Evolutionary conservation across 2,329 filamentous ascomycete genomes (phyloP).

Genomic region (Neonectria magnoliae): DNA sequence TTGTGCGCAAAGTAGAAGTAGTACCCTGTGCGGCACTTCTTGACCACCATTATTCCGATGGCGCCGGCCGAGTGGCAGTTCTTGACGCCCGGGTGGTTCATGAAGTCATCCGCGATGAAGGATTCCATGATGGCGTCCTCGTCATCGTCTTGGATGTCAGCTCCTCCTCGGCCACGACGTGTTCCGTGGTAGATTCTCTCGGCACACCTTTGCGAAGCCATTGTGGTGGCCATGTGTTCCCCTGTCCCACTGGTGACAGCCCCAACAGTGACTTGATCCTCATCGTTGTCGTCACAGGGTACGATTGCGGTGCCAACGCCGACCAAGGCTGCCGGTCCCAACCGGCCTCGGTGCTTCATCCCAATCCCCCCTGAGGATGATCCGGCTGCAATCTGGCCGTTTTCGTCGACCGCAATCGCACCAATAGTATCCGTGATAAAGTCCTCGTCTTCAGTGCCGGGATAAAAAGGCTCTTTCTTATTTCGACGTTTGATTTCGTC

Average conservation of each 20-base stretch:
- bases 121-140: conserved; percentile 78
- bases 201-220: conserved; percentile 88
- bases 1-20: conserved; percentile 96
- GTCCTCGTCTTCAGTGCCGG: conserved; percentile 59
- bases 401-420: conserved; percentile 88
- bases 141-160: conserved; percentile 73
- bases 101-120: conserved; percentile 91
- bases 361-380: conserved; percentile 98
- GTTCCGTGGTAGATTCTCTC: conserved; percentile 82
- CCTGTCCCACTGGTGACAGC: conserved; percentile 94
- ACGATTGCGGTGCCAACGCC: conserved; percentile 91
- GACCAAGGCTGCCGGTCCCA: conserved; percentile 92
- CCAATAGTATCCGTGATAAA: conserved; percentile 92
- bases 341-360: conserved; percentile 94
- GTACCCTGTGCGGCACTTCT: conserved; percentile 79
- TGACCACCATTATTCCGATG: conserved; percentile 90
- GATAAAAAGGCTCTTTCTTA: conserved; percentile 35
- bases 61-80: conserved; percentile 84
- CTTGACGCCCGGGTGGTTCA: conserved; percentile 86
- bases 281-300: conserved; percentile 77
- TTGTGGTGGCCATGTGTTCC: conserved; percentile 96
- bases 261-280: conserved; percentile 76
- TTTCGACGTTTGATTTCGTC: conserved; percentile 20
- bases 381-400: conserved; percentile 89
- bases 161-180: conserved; percentile 68